A percentile compares a stretch with the other conserved stretches of the same genome.
These are phyloP conservation scores for Toxicodendron radicans DNA, from an alignment of 345 rosid genomes.

Conservation along the genomic window DNA sequence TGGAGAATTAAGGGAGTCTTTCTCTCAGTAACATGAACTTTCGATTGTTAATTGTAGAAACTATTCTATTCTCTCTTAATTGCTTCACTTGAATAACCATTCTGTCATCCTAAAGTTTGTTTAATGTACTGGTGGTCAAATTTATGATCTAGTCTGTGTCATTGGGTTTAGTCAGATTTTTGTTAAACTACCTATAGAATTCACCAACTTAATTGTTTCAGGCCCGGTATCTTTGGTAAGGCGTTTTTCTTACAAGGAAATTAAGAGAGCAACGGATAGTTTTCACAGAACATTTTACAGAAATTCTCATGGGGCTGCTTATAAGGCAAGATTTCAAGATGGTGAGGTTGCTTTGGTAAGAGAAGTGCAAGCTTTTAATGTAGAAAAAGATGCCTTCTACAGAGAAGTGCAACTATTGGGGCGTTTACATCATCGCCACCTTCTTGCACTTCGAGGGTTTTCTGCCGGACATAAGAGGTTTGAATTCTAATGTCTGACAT, in stretches of 20 bases:
- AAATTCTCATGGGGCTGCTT: constrained; percentile 65
- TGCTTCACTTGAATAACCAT: neutral
- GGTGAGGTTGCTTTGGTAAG: constrained; percentile 71
- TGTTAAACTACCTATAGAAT: neutral
- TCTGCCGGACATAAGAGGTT: constrained; percentile 72
- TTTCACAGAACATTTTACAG: constrained; percentile 63
- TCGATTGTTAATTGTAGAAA: too few species aligned
- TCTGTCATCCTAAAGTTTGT: neutral
- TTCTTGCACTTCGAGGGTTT: constrained; percentile 84
- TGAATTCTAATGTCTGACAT: neutral
- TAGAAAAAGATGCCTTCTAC: constrained; percentile 52
- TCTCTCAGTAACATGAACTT: neutral
- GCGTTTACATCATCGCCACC: constrained; percentile 88
- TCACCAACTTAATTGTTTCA: constrained; percentile 26
- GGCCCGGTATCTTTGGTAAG: constrained; percentile 60
- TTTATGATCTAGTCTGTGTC: neutral
- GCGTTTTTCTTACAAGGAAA: constrained; percentile 62
- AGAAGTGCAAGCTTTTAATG: constrained; percentile 53
- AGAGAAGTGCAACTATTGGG: constrained; percentile 75
- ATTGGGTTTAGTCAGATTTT: neutral
- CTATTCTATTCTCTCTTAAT: neutral
- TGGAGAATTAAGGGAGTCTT: neutral
- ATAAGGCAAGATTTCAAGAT: constrained; percentile 68
- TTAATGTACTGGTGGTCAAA: neutral
- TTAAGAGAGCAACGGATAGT: constrained; percentile 70